These are phyloP conservation scores for Anthoceros angustus DNA, from an alignment of 225 moss, liverwort and hornwort genomes.

Conservation along the genomic window DNA sequence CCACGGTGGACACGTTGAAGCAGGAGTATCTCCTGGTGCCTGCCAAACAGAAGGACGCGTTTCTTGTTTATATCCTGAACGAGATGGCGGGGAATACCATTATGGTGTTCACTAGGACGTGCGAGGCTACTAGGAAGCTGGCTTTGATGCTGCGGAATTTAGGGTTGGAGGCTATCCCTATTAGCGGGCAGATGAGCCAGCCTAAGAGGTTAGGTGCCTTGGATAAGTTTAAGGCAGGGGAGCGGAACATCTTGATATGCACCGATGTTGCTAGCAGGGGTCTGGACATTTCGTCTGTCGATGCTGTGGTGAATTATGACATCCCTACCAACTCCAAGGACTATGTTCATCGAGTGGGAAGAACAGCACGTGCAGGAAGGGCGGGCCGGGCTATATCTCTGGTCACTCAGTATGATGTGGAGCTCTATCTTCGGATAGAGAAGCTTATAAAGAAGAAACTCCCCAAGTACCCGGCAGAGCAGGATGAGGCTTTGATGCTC, in stretches of 20 bases:
- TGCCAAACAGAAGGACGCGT: slow-evolving; percentile 77
- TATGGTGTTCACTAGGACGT: slow-evolving; percentile 93
- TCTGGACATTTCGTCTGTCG: slow-evolving; percentile 71
- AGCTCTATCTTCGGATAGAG: slow-evolving; percentile 80
- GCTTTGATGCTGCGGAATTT: slow-evolving; percentile 61
- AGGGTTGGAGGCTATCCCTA: slow-evolving; percentile 75
- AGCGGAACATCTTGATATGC: slow-evolving; percentile 74
- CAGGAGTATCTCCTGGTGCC: slow-evolving; percentile 86
- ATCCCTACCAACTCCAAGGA: slow-evolving; percentile 90
- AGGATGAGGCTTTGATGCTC: slow-evolving; percentile 65
- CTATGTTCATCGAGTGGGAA: slow-evolving; percentile 86
- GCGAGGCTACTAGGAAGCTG: slow-evolving; percentile 72
- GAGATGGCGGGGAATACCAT: slow-evolving; percentile 73
- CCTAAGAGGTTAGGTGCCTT: slow-evolving; percentile 79
- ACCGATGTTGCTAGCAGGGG: slow-evolving; percentile 95
- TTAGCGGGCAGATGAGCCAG: slow-evolving; percentile 97
- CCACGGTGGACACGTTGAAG: slow-evolving; percentile 79
- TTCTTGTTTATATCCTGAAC: slow-evolving; percentile 52
- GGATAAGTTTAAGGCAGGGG: slow-evolving; percentile 83
- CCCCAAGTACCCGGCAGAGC: slow-evolving; percentile 28
- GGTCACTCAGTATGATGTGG: slow-evolving; percentile 90
- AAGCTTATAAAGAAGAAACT: slow-evolving; percentile 76
- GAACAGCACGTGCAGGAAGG: slow-evolving; percentile 77
- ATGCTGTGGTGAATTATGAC: slow-evolving; percentile 74
- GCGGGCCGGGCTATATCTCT: slow-evolving; percentile 72